Evolutionary conservation across 2,329 filamentous ascomycete species (phyloP).

Genomic region (Lecanosticta acicola): DNA sequence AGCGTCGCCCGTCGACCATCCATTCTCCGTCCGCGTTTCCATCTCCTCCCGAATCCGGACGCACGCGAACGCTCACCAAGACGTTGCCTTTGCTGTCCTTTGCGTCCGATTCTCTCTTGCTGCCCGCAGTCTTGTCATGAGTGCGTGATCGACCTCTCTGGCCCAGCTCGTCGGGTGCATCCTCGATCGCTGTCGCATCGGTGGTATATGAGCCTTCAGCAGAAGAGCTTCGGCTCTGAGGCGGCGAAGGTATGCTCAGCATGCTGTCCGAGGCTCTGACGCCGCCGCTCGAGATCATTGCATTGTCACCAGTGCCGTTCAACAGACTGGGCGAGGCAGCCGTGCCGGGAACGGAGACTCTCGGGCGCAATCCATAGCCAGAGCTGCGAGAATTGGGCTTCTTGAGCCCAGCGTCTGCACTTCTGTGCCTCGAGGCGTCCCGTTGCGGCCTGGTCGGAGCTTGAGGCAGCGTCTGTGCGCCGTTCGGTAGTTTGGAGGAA

Average conservation of each 20-base stretch:
- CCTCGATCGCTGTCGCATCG: conserved; percentile 82
- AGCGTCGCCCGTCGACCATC: conserved; percentile 80
- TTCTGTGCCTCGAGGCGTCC: conserved; percentile 29
- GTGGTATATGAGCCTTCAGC: conserved; percentile 89
- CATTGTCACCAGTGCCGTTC: conserved; percentile 72
- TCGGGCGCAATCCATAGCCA: conserved; percentile 46
- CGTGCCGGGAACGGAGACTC: conserved; percentile 36
- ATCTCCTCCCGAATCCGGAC: conserved; percentile 68
- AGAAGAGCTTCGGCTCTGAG: conserved; percentile 85
- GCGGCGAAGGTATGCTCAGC: conserved; percentile 71
- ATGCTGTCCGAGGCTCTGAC: conserved; percentile 67
- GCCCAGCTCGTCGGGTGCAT: conserved; percentile 54
- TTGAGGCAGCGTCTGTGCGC: conserved; percentile 27
- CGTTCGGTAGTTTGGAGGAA: conserved; percentile 31
- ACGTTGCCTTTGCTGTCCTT: conserved; percentile 90
- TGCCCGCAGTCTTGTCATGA: conserved; percentile 29
- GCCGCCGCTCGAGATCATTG: conserved; percentile 59
- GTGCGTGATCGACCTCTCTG: conserved; percentile 43
- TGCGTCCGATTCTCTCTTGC: conserved; percentile 29
- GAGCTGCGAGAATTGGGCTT: conserved; percentile 28
- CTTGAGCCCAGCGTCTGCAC: conserved; percentile 26
- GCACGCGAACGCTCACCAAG: conserved; percentile 86
- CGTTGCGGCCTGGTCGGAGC: conserved; percentile 28
- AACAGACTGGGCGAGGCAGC: conserved; percentile 63
- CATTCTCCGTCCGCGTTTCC: conserved; percentile 73